A percentile compares a stretch with the other conserved stretches of the same genome.
These are phyloP conservation scores for Cyclostephanos invisitatus DNA, from an alignment of 108 stramenopile genomes.

Conservation along the genomic window DNA sequence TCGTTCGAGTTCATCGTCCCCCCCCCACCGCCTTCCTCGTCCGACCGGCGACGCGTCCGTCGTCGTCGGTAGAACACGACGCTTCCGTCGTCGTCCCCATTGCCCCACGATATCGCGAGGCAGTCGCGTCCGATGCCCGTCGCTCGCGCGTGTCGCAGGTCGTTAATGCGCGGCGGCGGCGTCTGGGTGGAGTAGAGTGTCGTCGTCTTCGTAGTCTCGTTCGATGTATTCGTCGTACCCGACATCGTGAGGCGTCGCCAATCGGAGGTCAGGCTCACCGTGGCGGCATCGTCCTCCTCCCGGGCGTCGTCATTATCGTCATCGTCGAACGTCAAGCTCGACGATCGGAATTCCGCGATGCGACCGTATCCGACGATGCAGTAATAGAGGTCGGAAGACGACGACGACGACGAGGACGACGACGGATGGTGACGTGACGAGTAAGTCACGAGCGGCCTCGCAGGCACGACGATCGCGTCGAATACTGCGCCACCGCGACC, in stretches of 20 bases:
- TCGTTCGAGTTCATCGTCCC: conserved; percentile 34
- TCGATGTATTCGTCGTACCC: no score
- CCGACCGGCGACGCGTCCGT: no score
- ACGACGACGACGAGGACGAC: conserved; percentile 1
- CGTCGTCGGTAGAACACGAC: conserved; percentile 68
- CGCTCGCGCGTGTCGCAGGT: conserved; percentile 59
- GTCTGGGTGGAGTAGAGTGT: no score
- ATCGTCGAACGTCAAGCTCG: no score
- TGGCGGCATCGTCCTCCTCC: no score
- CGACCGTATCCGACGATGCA: neutral
- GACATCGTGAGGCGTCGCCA: no score
- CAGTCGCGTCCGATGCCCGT: conserved; percentile 63
- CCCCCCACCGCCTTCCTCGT: neutral
- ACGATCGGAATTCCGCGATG: neutral
- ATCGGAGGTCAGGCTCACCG: no score
- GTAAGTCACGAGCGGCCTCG: neutral
- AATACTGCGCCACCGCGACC: no score
- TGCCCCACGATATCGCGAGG: conserved; percentile 78
- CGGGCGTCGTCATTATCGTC: neutral
- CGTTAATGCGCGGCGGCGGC: no score
- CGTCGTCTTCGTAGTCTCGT: conserved; percentile 13
- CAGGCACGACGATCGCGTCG: no score
- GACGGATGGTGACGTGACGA: neutral
- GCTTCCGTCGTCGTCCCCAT: conserved; percentile 53
- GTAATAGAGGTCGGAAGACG: neutral